Conservation (phyloP, 805 yeast species). For the Myxozyma neglecta region DNA sequence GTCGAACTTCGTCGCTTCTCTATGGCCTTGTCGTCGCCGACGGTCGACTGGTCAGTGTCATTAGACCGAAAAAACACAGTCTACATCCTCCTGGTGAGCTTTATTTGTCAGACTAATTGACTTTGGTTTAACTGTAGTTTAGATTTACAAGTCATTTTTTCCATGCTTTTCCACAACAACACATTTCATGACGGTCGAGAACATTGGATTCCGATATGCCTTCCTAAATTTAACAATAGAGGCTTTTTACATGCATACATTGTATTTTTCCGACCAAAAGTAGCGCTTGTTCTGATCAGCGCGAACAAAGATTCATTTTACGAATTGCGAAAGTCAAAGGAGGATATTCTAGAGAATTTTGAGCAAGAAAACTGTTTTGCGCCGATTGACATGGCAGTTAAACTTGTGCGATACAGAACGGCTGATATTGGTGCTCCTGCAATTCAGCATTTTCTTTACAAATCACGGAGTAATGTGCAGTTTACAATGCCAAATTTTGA, state of each 20-base stretch:
- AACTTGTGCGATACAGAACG: slow-evolving; percentile 47
- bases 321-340: slow-evolving; percentile 64
- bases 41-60: slow-evolving; percentile 63
- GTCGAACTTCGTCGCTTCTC: slow-evolving; percentile 56
- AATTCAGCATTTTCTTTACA: slow-evolving; percentile 78
- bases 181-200: slow-evolving; percentile 58
- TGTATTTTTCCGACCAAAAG: slow-evolving; percentile 51
- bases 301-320: slow-evolving; percentile 79
- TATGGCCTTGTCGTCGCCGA: slow-evolving; percentile 74
- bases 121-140: background rate
- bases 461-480: slow-evolving; percentile 67
- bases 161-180: slow-evolving; percentile 63
- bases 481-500: slow-evolving; percentile 49
- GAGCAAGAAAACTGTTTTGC: slow-evolving; percentile 42
- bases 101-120: background rate
- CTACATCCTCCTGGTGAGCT: slow-evolving; percentile 58
- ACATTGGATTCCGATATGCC: slow-evolving; percentile 90
- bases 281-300: slow-evolving; percentile 53
- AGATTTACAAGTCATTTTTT: slow-evolving; percentile 73
- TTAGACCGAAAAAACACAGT: slow-evolving; percentile 76
- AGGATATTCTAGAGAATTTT: slow-evolving; percentile 50
- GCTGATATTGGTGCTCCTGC: slow-evolving; percentile 55
- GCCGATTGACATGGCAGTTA: slow-evolving; percentile 43
- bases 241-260: slow-evolving; percentile 87
- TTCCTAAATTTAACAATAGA: slow-evolving; percentile 83